These are phyloP conservation scores for carrot (Daucus carota) DNA, from an alignment of 129 eudicot genomes.

Conservation along the genomic window DH1_v3.0 NC_030384.2:43562001-43562500, in stretches of 20 bases:
- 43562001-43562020: slow-evolving; percentile 54
- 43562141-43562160: slow-evolving; percentile 91
- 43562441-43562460: not conserved
- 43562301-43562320: not conserved
- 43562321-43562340: not conserved
- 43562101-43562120: slow-evolving; percentile 75
- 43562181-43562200: slow-evolving; percentile 71
- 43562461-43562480: not conserved
- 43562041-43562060: slow-evolving; percentile 12
- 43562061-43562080: slow-evolving; percentile 40
- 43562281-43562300: not conserved
- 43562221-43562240: not conserved
- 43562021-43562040: slow-evolving; percentile 72
- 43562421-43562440: not conserved
- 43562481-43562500: not conserved
- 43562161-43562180: slow-evolving; percentile 73
- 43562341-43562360: not conserved
- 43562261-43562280: not conserved
- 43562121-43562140: slow-evolving; percentile 96
- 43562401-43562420: not conserved
- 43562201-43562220: slow-evolving; percentile 85
- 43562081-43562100: slow-evolving; percentile 24
- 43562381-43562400: not conserved
- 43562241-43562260: not conserved
- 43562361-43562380: not conserved